Evolutionary conservation across 225 moss, liverwort and hornwort genomes (phyloP), one percentile per base, ranked within the genome.

Genomic region (Takakia lepidozioides): DNA sequence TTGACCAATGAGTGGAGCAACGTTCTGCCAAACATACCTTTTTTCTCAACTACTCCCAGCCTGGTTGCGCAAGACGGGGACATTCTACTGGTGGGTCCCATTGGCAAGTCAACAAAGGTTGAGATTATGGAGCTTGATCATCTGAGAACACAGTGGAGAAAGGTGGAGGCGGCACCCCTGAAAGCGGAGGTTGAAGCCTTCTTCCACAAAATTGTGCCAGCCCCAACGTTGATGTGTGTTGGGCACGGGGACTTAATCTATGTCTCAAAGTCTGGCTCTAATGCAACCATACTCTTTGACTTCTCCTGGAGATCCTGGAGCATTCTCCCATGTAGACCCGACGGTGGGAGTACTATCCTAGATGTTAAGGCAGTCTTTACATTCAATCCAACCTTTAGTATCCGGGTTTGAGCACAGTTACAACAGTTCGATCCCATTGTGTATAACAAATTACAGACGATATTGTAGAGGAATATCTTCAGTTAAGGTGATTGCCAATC

Each of bases 151-250:
- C 66, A 70, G 29, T 70, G 79, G 79, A 60, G 30, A 26, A 51
- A 35, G 50, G 56, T 43, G 50, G 70, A 80, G 52, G 54, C 45
- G 7, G 25, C 52, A 27, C 38, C 55, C 16, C 29, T 28, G 27
- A 50, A 10, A 6, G 63, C 64, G 20, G 57, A 21, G 19, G 18
- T 80, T 24, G 74, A 79, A 60, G 54, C 43, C 2, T 57, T 64
- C 57, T 69, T 70, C 4, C 70, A 58, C 14, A 18, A 49, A 23
- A 54, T 68, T 25, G 62, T 72, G 2, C 70, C 67, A 56, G 67
- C 67, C 3, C 63, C 67, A 10, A 42, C 79, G 21, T 64, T 80
- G 26, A 49, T 74, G 27, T 80, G 70, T 49, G 67, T 60, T 20
- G 74, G 74, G 17, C 60, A 55, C 54, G 61, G 54, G 19, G 32